Evolutionary conservation across 192 early-diverging fungal species (phyloP).

Genomic region (Coemansia sp.): DNA sequence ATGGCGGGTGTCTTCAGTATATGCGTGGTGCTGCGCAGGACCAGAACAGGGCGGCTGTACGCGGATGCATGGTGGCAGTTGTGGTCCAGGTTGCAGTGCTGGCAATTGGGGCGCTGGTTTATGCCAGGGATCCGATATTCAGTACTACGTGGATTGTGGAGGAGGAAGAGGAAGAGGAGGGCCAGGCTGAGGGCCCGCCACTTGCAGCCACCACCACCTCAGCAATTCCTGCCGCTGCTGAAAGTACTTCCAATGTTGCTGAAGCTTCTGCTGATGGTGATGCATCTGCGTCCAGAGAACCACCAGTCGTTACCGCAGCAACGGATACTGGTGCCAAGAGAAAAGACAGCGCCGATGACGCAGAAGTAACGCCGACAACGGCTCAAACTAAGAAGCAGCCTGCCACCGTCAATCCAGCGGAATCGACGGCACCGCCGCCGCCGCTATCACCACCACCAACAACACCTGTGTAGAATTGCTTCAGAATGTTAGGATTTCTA

Average conservation of each 20-base stretch:
- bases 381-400: no score
- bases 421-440: no score
- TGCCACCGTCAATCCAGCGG: no score
- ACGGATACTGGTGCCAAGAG: no score
- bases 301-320: no score
- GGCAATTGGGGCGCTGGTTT: conserved; percentile 7
- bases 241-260: not conserved
- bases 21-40: conserved; percentile 10
- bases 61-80: conserved; percentile 13
- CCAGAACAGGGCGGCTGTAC: conserved; percentile 6
- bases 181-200: not conserved
- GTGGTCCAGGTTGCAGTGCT: conserved; percentile 23
- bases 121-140: not conserved
- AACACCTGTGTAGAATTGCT: no score
- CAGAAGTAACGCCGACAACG: no score
- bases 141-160: conserved; percentile 20
- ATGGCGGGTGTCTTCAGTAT: conserved; percentile 17
- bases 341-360: no score
- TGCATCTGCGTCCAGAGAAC: no score
- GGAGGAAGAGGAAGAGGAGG: not conserved
- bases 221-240: conserved; percentile 5
- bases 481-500: no score
- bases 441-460: no score
- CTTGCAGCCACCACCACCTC: not conserved
- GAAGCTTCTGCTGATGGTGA: no score